Conservation (phyloP, 768 basidiomycete species). For the Lactarius psammicola region DNA sequence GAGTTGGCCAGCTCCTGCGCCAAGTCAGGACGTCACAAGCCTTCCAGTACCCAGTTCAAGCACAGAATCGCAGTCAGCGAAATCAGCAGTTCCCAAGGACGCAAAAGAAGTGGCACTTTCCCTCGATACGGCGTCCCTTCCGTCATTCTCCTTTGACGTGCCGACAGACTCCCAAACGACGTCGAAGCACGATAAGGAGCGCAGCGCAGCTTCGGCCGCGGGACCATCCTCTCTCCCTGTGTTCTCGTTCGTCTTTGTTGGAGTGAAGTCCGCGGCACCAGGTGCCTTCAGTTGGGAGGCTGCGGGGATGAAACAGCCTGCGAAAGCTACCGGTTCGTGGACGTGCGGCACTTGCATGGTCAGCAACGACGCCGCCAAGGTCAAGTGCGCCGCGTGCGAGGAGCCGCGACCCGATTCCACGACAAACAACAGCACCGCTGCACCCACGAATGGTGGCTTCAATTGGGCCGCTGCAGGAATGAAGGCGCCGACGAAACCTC, state of each 20-base stretch:
- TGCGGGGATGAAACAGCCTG: slow-evolving; percentile 32
- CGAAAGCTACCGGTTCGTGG: slow-evolving; percentile 30
- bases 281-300: slow-evolving; percentile 36
- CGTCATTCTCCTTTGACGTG: slow-evolving; percentile 43
- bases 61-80: background rate
- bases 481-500: background rate
- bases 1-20: background rate
- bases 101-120: slow-evolving; percentile 37
- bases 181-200: slow-evolving; percentile 16
- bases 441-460: slow-evolving; percentile 8
- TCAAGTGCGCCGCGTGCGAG: slow-evolving; percentile 54
- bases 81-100: slow-evolving; percentile 34
- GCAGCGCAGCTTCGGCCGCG: slow-evolving; percentile 1
- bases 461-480: background rate
- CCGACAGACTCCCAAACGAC: slow-evolving; percentile 12
- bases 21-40: too few relatives aligned
- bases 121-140: slow-evolving; percentile 45
- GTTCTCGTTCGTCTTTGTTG: slow-evolving; percentile 38
- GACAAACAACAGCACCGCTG: background rate
- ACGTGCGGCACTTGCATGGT: slow-evolving; percentile 36
- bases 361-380: slow-evolving; percentile 45
- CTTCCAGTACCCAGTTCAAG: slow-evolving; percentile 9
- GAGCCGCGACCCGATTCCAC: slow-evolving; percentile 13
- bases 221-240: slow-evolving; percentile 45
- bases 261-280: slow-evolving; percentile 7